These are phyloP conservation scores for Hirschioporus abietinus DNA, from an alignment of 768 basidiomycete genomes.

Conservation along the genomic window DNA sequence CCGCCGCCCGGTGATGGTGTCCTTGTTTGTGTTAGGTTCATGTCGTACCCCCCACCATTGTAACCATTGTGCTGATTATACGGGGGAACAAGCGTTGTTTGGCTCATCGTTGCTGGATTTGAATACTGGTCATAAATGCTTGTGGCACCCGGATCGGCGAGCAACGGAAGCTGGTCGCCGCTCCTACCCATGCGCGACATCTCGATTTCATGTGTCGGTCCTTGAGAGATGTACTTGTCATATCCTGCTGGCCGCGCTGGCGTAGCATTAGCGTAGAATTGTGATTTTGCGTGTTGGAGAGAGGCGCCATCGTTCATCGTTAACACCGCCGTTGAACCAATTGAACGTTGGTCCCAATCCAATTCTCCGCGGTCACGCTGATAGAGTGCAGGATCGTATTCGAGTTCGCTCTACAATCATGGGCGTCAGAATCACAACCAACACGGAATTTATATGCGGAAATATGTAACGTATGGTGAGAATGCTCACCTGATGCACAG, in stretches of 20 bases:
- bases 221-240: constrained; percentile 52
- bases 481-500: constrained; percentile 58
- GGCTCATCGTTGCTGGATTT: not conserved
- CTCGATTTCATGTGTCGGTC: constrained; percentile 45
- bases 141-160: constrained; percentile 23
- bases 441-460: not conserved
- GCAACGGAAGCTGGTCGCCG: constrained; percentile 54
- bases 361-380: constrained; percentile 77
- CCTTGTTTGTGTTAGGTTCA: not conserved
- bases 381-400: constrained; percentile 77
- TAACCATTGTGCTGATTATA: not conserved
- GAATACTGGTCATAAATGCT: not conserved
- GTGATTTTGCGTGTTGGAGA: constrained; percentile 35
- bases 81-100: not conserved
- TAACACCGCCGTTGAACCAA: constrained; percentile 55
- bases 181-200: constrained; percentile 48
- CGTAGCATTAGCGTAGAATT: constrained; percentile 34
- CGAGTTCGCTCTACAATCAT: constrained; percentile 52
- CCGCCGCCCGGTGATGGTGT: not conserved
- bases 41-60: not conserved
- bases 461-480: constrained; percentile 6
- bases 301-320: constrained; percentile 36
- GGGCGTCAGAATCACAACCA: constrained; percentile 1
- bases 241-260: constrained; percentile 40
- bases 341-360: constrained; percentile 83